Evolutionary conservation across 2,329 filamentous ascomycete species (phyloP), one percentile per base, ranked within the genome.

Genomic region (Aureobasidium zeae): DNA sequence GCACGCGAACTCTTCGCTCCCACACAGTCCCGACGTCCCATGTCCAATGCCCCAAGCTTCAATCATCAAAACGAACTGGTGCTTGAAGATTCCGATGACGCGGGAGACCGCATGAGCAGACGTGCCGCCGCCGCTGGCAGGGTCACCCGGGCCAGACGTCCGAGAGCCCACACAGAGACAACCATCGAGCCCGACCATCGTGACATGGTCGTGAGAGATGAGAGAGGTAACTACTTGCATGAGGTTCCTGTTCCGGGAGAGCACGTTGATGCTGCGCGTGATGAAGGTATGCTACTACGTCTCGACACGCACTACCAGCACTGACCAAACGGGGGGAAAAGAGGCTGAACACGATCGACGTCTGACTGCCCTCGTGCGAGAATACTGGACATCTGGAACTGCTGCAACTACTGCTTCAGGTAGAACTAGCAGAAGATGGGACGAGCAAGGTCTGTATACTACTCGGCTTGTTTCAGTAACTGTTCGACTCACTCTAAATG

Each of bases 1-100:
- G 44, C 44, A 20, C 44, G 44, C 29, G 42, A 22, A 29, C 44
- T 46, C 35, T 46, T 46, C 31, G 44, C 36, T 13, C 29, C 44
- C 20, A n/a, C 44, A 12, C 22, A 29, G 6, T 35, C 36, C 13
- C 22, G 44, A 37, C 28, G 36, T 6, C 44, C 44, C 5, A 42
- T 24, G 6, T 17, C 44, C 1, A 24, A 20, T 12, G 30, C n/a
- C 8, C 15, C 34, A 8, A 13, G 20, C 7, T 22, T 21, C 2
- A 33, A 11, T 5, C 39, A 43, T 21, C 21, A 20, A 5, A 33
- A 43, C 9, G 39, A 43, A 15, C 15, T 43, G n/a, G 36, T 46
- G 2, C 36, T 41, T n/a, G 44, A 34, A 28, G 44, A 46, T 22
- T 38, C 35, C 3, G 35, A 46, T 13, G 34, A 46, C 21, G 35